Percentiles rank a stretch among this genome's conserved stretches.
Evolutionary conservation across 2,329 filamentous ascomycete species (phyloP).

Genomic region (Penicillium rolfsii): DNA sequence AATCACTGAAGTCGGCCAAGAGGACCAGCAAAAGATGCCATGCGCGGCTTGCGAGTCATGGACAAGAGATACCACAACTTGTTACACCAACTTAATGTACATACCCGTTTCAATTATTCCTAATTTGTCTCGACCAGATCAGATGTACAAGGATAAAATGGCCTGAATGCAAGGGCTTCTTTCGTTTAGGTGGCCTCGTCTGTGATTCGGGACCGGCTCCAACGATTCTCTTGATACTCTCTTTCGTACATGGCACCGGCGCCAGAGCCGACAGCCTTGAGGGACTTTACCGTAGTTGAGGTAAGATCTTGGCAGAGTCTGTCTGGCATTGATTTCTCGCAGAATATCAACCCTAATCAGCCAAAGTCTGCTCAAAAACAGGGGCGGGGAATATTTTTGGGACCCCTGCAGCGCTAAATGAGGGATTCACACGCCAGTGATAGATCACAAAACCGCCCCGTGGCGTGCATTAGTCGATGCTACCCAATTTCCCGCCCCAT

Average conservation of each 20-base stretch:
- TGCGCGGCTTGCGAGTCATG: neutral
- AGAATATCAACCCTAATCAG: neutral
- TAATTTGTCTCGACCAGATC: neutral
- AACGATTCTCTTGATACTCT: neutral
- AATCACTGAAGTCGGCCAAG: conserved; percentile 8
- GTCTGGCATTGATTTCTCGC: neutral
- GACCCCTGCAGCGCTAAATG: neutral
- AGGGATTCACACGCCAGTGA: neutral
- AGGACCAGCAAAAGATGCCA: neutral
- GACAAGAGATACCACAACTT: neutral
- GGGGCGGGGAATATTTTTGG: no score
- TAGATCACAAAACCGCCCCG: neutral
- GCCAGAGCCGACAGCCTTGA: neutral
- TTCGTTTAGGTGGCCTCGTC: neutral
- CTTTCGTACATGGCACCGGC: neutral
- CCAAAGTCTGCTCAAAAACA: neutral
- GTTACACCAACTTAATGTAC: neutral
- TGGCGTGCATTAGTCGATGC: no score
- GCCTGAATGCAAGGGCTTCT: neutral
- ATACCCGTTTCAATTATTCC: neutral
- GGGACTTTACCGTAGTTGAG: neutral
- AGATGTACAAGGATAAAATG: neutral
- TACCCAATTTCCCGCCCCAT: no score
- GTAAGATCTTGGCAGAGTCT: neutral
- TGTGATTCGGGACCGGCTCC: neutral